phyloP scores from a whole-genome alignment of 2,329 filamentous ascomycete species.

The Colletotrichum musae region DNA sequence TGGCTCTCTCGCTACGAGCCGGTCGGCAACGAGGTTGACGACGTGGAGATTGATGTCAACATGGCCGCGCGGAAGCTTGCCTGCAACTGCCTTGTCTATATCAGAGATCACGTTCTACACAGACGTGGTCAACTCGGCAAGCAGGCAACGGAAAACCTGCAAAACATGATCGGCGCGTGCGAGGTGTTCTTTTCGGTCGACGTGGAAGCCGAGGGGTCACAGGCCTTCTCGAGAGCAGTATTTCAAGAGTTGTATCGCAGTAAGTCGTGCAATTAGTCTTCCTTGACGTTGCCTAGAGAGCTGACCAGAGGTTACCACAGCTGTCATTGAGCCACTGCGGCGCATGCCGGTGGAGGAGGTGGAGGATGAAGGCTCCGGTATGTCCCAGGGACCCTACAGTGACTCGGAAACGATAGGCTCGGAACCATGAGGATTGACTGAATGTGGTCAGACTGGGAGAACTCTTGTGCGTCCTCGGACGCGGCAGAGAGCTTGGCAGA shows the following conservation, averaged over 20 bases:
- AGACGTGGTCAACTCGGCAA: constrained; percentile 58
- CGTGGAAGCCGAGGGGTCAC: constrained; percentile 7
- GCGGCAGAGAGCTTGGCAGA: constrained; percentile 66
- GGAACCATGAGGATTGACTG: constrained; percentile 53
- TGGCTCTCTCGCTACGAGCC: constrained; percentile 49
- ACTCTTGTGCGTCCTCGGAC: constrained; percentile 69
- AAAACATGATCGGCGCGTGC: constrained; percentile 60
- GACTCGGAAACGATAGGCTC: constrained; percentile 54
- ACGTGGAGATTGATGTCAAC: constrained; percentile 49
- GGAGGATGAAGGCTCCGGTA: constrained; percentile 73
- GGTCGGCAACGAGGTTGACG: constrained; percentile 49
- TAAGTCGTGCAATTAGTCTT: constrained; percentile 48
- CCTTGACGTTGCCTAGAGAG: not conserved
- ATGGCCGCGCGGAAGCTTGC: constrained; percentile 58
- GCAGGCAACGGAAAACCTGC: constrained; percentile 58
- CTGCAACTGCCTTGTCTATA: constrained; percentile 60
- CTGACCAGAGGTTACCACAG: constrained; percentile 45
- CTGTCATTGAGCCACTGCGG: constrained; percentile 63
- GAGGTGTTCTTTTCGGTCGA: constrained; percentile 53
- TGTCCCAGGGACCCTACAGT: constrained; percentile 53
- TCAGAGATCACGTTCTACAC: constrained; percentile 62
- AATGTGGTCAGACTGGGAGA: constrained; percentile 66
- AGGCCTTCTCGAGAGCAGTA: constrained; percentile 36
- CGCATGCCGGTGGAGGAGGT: constrained; percentile 70
- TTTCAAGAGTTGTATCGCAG: constrained; percentile 55